Evolutionary conservation across 129 eudicot species (phyloP).

Genomic region (Helianthus annuus): DNA sequence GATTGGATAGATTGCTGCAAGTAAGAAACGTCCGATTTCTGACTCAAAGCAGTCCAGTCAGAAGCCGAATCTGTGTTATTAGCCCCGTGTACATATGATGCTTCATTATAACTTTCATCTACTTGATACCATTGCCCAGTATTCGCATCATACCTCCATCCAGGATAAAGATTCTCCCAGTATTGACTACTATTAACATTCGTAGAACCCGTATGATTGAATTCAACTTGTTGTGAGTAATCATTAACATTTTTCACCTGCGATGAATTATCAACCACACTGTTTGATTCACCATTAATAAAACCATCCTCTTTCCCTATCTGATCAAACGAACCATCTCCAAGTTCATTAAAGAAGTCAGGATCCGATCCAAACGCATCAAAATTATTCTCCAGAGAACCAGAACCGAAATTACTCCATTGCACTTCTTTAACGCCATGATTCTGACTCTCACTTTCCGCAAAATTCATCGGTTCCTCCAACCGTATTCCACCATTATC

Average conservation of each 20-base stretch:
- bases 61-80: conserved; percentile 27
- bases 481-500: conserved; percentile 27
- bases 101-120: conserved; percentile 51
- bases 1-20: conserved; percentile 66
- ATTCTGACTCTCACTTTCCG: conserved; percentile 27
- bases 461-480: conserved; percentile 26
- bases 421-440: conserved; percentile 79
- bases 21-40: conserved; percentile 57
- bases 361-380: conserved; percentile 67
- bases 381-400: conserved; percentile 35
- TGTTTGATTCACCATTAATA: conserved; percentile 15
- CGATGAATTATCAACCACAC: conserved; percentile 35
- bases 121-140: conserved; percentile 90
- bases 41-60: conserved; percentile 43
- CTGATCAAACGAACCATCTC: conserved; percentile 41
- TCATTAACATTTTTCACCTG: conserved; percentile 32
- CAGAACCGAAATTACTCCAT: conserved; percentile 73
- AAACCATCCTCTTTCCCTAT: conserved; percentile 35
- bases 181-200: conserved; percentile 53
- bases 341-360: conserved; percentile 71
- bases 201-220: conserved; percentile 34
- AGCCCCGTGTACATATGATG: conserved; percentile 40
- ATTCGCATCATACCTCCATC: conserved; percentile 76
- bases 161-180: conserved; percentile 88
- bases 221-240: conserved; percentile 44